These are phyloP conservation scores for Umbilicaria muhlenbergii DNA, from an alignment of 495 filamentous ascomycete genomes.

Conservation along the genomic window DNA sequence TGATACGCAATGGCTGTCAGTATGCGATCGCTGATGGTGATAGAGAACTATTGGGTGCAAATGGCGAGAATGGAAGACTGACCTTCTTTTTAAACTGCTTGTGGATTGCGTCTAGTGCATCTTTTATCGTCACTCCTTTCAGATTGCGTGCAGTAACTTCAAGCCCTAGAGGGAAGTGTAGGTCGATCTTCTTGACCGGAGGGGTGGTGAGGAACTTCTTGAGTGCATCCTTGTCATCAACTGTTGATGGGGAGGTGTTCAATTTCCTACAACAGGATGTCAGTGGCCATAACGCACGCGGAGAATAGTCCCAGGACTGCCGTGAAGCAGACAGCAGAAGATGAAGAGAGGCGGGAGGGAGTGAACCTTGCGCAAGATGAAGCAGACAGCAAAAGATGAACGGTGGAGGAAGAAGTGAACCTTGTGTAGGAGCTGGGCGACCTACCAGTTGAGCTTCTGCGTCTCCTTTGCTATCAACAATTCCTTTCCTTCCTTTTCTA, in stretches of 20 bases:
- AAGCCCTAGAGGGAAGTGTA: slow-evolving; percentile 74
- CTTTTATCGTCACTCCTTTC: slow-evolving; percentile 89
- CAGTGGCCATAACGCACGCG: too few species aligned
- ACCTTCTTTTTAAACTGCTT: slow-evolving; percentile 93
- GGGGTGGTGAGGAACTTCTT: slow-evolving; percentile 67
- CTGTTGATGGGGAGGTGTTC: slow-evolving; percentile 59
- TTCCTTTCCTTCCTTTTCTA: slow-evolving; percentile 61
- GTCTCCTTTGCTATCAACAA: slow-evolving; percentile 74
- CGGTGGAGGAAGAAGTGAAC: background rate
- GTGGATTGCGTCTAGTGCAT: slow-evolving; percentile 83
- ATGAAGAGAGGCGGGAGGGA: slow-evolving; percentile 3
- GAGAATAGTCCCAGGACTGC: too few species aligned
- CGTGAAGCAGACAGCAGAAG: too few species aligned
- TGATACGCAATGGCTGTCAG: slow-evolving; percentile 8
- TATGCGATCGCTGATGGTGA: background rate
- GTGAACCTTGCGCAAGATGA: background rate
- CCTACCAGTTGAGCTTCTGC: slow-evolving; percentile 81
- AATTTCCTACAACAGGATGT: slow-evolving; percentile 48
- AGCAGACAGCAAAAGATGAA: background rate
- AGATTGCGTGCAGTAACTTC: slow-evolving; percentile 79
- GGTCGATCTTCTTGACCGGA: slow-evolving; percentile 82
- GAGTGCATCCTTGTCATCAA: slow-evolving; percentile 70
- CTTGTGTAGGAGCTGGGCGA: slow-evolving; percentile 1
- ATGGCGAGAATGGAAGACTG: slow-evolving; percentile 8
- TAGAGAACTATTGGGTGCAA: background rate